Evolutionary conservation across 306 rosid genomes (phyloP), one percentile per base, ranked within the genome.

Genomic region (Cotoneaster glaucophyllus): DNA sequence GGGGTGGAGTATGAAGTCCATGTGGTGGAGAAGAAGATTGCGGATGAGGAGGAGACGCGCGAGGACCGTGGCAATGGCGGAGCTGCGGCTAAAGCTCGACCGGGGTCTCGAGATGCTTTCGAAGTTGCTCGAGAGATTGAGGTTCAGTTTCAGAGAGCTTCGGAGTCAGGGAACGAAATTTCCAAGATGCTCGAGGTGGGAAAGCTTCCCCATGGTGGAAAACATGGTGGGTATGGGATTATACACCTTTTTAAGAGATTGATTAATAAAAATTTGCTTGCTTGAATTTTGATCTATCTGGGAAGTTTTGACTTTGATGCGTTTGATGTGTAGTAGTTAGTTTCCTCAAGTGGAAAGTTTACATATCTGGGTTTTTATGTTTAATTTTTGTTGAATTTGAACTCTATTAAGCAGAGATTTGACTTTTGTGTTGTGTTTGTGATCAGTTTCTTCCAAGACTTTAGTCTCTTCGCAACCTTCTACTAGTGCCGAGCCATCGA

Each of bases 151-250:
- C 84, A 79, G 85, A 82, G 83, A 78, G 99, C 98, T 64, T 96
- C 93, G 0, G 96, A 93, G 71, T 88, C 96, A 0, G 98, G 93
- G 59, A 73, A 83, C 13, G 90, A 85, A 83, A 85, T 93, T 1
- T 89, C 96, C 0, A 82, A 64, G 75, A 84, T 96, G 71, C 98
- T 96, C 12, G 98, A 96, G 86, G 96, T 83, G 24, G 98, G 97
- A 50, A 93, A 78, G 86, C 88, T 80, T 82, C 96, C 89, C 1
- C 80, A 93, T 69, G 62, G 79, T 71, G 86, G 87, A 18, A 96
- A 89, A 78, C 90, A 78, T 44, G 89, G 89, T 64, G 79, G 76
- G 83, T 79, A 82, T 24, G 66, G 34, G 57, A 25, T 34, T 56
- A 34, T 67, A 28, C 28, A 12, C 50, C 44, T 28, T 8, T 13